Evolutionary conservation across 2,329 filamentous ascomycete genomes (phyloP).

Genomic region (Neonectria hederae): DNA sequence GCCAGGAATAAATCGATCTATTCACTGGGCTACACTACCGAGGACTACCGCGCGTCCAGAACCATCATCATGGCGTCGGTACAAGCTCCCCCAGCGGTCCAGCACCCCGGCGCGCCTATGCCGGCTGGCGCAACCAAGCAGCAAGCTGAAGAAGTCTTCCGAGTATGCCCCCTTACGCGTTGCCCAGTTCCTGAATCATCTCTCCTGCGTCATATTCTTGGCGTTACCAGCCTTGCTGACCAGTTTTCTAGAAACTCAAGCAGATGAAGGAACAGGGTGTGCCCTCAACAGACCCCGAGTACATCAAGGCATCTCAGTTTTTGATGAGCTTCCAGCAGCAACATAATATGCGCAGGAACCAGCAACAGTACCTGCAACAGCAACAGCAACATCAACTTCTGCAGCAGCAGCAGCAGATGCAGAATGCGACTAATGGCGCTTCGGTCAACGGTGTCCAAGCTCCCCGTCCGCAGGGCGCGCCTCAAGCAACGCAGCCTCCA

Average conservation of each 20-base stretch:
- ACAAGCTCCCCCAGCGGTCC: slow-evolving; percentile 75
- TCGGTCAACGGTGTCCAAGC: slow-evolving; percentile 59
- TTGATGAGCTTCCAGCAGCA: slow-evolving; percentile 76
- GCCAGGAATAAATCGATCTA: slow-evolving; percentile 35
- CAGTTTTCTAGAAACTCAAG: slow-evolving; percentile 75
- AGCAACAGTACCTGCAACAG: slow-evolving; percentile 54
- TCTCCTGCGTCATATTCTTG: neutral
- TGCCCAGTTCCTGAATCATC: slow-evolving; percentile 2
- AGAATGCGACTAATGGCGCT: slow-evolving; percentile 64
- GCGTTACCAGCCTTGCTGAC: slow-evolving; percentile 29
- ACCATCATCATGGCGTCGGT: slow-evolving; percentile 77
- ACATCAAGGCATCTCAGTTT: slow-evolving; percentile 81
- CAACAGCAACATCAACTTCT: slow-evolving; percentile 53
- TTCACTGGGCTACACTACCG: slow-evolving; percentile 38
- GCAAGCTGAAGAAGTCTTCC: slow-evolving; percentile 78
- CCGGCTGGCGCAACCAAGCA: slow-evolving; percentile 77
- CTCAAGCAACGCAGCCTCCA: slow-evolving; percentile 45
- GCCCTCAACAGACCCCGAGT: slow-evolving; percentile 84
- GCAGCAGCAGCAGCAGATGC: slow-evolving; percentile 60
- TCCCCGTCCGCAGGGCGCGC: slow-evolving; percentile 51
- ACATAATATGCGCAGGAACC: slow-evolving; percentile 63
- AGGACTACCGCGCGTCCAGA: slow-evolving; percentile 33
- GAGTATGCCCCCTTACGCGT: slow-evolving; percentile 55
- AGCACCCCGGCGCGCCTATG: slow-evolving; percentile 71
- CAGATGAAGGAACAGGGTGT: slow-evolving; percentile 89